Conservation (phyloP, 2,329 filamentous ascomycete species). For the Emmonsiellopsis sp. region DNA sequence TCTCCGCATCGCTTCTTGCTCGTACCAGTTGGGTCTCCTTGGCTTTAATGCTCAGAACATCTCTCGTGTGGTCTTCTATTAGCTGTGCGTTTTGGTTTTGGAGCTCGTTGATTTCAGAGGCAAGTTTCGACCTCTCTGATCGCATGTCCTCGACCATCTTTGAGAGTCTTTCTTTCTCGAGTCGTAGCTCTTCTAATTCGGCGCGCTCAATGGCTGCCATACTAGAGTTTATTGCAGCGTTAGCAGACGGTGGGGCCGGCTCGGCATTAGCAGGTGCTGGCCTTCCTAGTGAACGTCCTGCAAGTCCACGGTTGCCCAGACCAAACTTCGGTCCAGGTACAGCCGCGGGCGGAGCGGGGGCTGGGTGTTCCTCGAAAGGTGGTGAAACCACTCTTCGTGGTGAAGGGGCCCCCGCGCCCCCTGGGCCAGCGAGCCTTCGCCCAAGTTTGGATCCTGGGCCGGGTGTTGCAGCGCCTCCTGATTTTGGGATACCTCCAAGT, state of each 20-base stretch:
- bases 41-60: conserved; percentile 92
- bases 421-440: conserved; percentile 36
- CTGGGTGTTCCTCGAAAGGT: conserved; percentile 35
- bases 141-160: conserved; percentile 71
- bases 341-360: conserved; percentile 27
- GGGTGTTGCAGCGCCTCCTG: conserved; percentile 33
- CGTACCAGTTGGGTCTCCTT: conserved; percentile 96
- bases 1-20: conserved; percentile 80
- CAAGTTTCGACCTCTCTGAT: conserved; percentile 69
- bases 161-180: conserved; percentile 69
- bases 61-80: conserved; percentile 93
- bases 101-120: conserved; percentile 83
- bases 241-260: conserved; percentile 35
- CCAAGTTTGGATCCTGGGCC: conserved; percentile 34
- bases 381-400: conserved; percentile 38
- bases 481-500: conserved; percentile 33
- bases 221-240: conserved; percentile 50
- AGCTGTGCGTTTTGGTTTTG: conserved; percentile 95
- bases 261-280: conserved; percentile 43
- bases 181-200: conserved; percentile 82
- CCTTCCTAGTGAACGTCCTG: conserved; percentile 76
- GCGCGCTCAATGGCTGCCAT: conserved; percentile 73
- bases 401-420: conserved; percentile 25
- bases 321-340: conserved; percentile 53
- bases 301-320: conserved; percentile 66